These are phyloP conservation scores for Pseudopyricularia cyperi DNA, from an alignment of 2,329 filamentous ascomycete genomes.

Conservation along the genomic window DNA sequence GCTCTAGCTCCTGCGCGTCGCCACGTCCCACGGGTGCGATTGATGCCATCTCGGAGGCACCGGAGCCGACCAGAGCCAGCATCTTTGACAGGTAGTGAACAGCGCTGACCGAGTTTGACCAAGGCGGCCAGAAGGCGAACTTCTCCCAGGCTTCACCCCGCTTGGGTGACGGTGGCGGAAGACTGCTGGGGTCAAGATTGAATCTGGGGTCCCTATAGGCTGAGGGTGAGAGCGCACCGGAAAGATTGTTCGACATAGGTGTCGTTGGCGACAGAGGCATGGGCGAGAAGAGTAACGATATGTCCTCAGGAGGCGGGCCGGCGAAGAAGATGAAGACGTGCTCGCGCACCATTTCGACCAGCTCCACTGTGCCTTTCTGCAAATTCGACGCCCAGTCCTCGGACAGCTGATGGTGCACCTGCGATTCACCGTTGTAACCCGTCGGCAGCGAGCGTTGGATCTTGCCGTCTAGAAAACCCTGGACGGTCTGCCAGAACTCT, in stretches of 20 bases:
- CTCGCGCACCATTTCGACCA: constrained; percentile 74
- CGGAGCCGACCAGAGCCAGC: constrained; percentile 70
- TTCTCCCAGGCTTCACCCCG: constrained; percentile 83
- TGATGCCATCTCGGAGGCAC: constrained; percentile 72
- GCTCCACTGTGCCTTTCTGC: constrained; percentile 62
- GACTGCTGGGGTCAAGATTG: constrained; percentile 63
- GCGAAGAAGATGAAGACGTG: constrained; percentile 72
- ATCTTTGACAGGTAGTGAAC: constrained; percentile 80
- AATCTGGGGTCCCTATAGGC: constrained; percentile 60
- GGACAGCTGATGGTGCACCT: constrained; percentile 68
- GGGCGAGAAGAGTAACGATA: constrained; percentile 77
- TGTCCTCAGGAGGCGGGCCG: constrained; percentile 79
- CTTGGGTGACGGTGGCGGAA: constrained; percentile 64
- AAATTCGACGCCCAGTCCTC: constrained; percentile 57
- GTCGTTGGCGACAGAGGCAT: constrained; percentile 56
- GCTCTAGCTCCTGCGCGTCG: constrained; percentile 50
- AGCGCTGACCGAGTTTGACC: constrained; percentile 84
- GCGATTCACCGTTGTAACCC: constrained; percentile 71
- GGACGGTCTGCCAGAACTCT: constrained; percentile 87
- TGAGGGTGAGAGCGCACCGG: constrained; percentile 34
- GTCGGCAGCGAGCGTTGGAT: constrained; percentile 68
- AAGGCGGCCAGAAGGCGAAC: constrained; percentile 91
- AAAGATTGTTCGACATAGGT: constrained; percentile 39
- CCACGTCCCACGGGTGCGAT: constrained; percentile 50
- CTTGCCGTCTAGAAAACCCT: constrained; percentile 79